Percentiles rank a stretch among this genome's conserved stretches.
phyloP scores from a whole-genome alignment of 2,329 filamentous ascomycete species.

The Periconia sp. region DNA sequence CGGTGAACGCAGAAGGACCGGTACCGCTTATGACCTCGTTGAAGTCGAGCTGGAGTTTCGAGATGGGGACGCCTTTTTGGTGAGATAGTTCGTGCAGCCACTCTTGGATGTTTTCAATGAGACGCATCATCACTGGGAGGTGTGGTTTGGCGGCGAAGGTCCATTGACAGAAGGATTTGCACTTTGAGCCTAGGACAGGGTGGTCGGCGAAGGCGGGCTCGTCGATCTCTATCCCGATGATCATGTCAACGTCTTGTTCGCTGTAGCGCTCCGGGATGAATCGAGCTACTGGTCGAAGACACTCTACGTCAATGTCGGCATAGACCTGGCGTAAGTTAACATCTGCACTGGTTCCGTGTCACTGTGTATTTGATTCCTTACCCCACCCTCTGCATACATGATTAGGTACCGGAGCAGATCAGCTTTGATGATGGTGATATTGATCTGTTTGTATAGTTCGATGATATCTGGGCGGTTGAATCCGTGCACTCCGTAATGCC shows the following conservation, averaged over 20 bases:
- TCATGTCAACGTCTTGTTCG: constrained; percentile 67
- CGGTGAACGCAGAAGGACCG: constrained; percentile 70
- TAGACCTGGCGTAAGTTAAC: constrained; percentile 43
- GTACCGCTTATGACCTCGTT: constrained; percentile 74
- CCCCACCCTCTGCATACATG: constrained; percentile 66
- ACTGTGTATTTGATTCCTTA: not conserved
- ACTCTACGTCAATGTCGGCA: constrained; percentile 62
- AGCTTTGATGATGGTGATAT: constrained; percentile 66
- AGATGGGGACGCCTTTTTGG: constrained; percentile 60
- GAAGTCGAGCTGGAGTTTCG: constrained; percentile 67
- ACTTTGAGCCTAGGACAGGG: constrained; percentile 68
- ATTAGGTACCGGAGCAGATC: constrained; percentile 67
- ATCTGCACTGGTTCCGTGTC: not conserved
- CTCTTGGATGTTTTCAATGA: constrained; percentile 68
- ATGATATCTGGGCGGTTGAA: constrained; percentile 63
- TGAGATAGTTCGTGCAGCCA: constrained; percentile 65
- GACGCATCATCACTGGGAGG: constrained; percentile 67
- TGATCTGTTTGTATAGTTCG: constrained; percentile 30
- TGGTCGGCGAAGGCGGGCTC: constrained; percentile 66
- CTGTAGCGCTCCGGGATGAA: constrained; percentile 67
- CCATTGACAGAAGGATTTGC: constrained; percentile 73
- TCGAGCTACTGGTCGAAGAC: constrained; percentile 54
- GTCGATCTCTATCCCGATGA: constrained; percentile 72
- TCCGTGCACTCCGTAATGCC: constrained; percentile 65
- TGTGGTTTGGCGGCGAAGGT: constrained; percentile 71